Conservation (phyloP, 1,284 basidiomycete genomes). For the Paramarasmius palmivorus region DNA sequence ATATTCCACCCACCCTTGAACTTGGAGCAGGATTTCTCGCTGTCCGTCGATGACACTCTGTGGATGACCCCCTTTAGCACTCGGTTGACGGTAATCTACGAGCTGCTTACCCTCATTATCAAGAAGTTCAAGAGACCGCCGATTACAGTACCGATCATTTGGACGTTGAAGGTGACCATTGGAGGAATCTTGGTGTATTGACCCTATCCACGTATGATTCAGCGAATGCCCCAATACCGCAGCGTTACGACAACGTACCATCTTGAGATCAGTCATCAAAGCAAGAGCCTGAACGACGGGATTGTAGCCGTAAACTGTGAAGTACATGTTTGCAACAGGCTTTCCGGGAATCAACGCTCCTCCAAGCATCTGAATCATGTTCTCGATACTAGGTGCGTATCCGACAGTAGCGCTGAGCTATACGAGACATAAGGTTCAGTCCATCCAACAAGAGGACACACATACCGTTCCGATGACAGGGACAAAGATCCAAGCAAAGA, state of each 20-base stretch:
- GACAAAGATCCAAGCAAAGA: conserved; percentile 43
- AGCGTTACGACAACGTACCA: conserved; percentile 25
- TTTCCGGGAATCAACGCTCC: conserved; percentile 40
- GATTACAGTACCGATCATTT: conserved; percentile 38
- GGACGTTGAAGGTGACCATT: conserved; percentile 41
- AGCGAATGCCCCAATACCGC: no score
- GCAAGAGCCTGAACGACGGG: conserved; percentile 27
- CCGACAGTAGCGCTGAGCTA: conserved; percentile 20
- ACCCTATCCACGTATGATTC: conserved; percentile 14
- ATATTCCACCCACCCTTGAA: no score
- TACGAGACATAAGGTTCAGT: neutral
- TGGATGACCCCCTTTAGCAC: conserved; percentile 12
- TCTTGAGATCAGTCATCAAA: conserved; percentile 42
- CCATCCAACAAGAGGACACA: conserved; percentile 7
- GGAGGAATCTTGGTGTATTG: conserved; percentile 56
- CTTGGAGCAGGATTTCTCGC: conserved; percentile 33
- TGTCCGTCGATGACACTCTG: conserved; percentile 29
- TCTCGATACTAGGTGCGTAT: conserved; percentile 22
- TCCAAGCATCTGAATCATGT: conserved; percentile 35
- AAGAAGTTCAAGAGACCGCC: conserved; percentile 26
- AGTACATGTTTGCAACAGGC: conserved; percentile 45
- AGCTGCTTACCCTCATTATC: conserved; percentile 34
- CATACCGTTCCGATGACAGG: conserved; percentile 39
- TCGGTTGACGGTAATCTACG: neutral
- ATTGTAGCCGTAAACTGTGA: conserved; percentile 25